phyloP scores from a whole-genome alignment of 192 early-diverging fungal species.

The Linnemannia elongata region DNA sequence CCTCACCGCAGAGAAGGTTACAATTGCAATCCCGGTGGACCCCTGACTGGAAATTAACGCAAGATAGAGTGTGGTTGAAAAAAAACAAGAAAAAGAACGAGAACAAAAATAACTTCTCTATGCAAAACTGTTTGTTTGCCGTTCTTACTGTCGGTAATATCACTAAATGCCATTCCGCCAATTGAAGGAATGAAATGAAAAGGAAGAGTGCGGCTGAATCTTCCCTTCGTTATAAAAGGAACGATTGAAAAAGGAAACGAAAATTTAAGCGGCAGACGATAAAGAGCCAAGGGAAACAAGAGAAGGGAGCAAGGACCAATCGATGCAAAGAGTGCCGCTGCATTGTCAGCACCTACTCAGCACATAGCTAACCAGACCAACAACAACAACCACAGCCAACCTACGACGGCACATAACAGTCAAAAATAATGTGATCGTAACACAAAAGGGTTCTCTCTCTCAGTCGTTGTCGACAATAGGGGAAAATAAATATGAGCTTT shows the following conservation, averaged over 20 bases:
- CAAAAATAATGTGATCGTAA: not conserved
- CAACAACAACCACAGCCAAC: no score
- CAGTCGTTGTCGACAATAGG: not conserved
- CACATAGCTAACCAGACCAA: not conserved
- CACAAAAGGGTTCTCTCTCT: not conserved
- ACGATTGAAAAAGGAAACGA: slow-evolving; percentile 5
- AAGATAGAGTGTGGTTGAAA: not conserved
- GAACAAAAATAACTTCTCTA: slow-evolving; percentile 2
- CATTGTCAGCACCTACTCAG: not conserved
- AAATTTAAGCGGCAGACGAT: no score
- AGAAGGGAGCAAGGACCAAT: slow-evolving; percentile 23
- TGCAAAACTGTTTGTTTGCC: not conserved
- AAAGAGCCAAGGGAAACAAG: no score
- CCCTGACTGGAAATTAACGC: not conserved
- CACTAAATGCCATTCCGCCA: not conserved
- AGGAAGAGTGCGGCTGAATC: no score
- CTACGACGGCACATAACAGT: no score
- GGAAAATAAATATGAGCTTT: slow-evolving; percentile 1
- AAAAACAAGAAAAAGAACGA: not conserved
- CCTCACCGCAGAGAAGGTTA: no score
- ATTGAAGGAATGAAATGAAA: not conserved
- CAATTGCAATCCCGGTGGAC: no score
- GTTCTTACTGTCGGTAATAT: not conserved
- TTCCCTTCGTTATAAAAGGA: no score
- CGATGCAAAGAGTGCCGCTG: not conserved